Base-by-base conservation (phyloP, 1,284 basidiomycete species). In the Cystobasidiaceae sp. region DNA sequence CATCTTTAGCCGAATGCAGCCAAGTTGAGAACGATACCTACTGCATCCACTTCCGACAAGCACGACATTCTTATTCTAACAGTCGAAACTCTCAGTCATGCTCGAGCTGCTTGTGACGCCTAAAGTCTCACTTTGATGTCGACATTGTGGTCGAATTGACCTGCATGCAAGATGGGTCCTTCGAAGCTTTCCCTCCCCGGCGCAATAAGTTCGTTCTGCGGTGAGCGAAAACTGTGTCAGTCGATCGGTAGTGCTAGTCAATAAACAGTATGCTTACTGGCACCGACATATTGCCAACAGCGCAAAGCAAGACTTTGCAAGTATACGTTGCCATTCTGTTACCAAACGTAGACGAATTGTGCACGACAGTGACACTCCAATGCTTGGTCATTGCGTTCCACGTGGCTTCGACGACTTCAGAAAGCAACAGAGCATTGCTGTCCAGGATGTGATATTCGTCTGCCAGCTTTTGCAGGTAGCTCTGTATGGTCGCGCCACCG, bases 41-140 rank as follows among this genome's bases (percentile, higher is more conserved):
- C 60, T 37, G 37, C 63, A 58, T 15, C 55, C 63, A 44, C 58
- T 66, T 4, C 63, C 63, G 23, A 66, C 21, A n/a, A 66, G 21
- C 9, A 66, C 46, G 8, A 66, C 63, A n/a, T 54, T 32, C 46
- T 57, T 57, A 23, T 54, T 25, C 60, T 62, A 28, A 2, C 7
- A 33, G 17, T n/a, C 21, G 7, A 11, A n/a, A 23, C 7, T 13
- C 28, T 46, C 39, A 43, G 48, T 37, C 46, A 46, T 2, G 11
- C 21, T 17, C 8, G n/a, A 23, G 32, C 41, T 28, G 11, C 2
- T 39, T 33, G 3, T 2, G 3, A 21, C 9, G 21, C 32, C n/a
- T 15, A 33, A 28, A 4, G 7, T 37, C 43, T n/a, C 13, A 62
- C 60, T n/a, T 45, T 54, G 41, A 66, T 9, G n/a, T 28, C 33